These are phyloP conservation scores for Camellia sinensis DNA, from an alignment of 148 eudicot species.

Conservation along the genomic window DNA sequence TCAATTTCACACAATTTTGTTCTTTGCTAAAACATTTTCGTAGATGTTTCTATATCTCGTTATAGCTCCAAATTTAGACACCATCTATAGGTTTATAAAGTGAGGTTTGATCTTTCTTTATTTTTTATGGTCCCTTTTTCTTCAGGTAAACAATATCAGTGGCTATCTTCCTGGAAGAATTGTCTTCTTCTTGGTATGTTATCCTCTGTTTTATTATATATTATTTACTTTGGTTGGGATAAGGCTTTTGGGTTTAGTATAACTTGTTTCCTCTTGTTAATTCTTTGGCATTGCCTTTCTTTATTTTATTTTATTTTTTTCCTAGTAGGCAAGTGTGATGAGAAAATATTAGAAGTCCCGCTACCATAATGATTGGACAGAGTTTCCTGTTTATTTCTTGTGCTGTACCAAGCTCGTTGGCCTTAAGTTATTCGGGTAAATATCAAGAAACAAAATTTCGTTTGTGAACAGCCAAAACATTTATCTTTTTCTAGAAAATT, in stretches of 20 bases:
- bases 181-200: constrained; percentile 91
- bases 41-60: constrained; percentile 4
- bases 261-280: constrained; percentile 1
- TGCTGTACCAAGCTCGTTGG: background rate
- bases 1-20: background rate
- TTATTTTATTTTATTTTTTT: too few relatives aligned
- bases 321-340: too few relatives aligned
- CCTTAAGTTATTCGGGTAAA: background rate
- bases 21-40: background rate
- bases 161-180: constrained; percentile 99
- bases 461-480: too few relatives aligned
- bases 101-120: background rate
- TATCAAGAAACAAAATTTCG: too few relatives aligned
- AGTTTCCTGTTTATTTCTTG: background rate
- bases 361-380: background rate
- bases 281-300: background rate
- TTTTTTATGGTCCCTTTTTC: background rate
- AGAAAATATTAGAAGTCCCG: background rate
- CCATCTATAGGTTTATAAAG: background rate
- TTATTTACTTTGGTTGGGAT: background rate
- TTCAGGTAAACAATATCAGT: constrained; percentile 95
- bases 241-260: constrained; percentile 3
- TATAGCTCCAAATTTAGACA: background rate
- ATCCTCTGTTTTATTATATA: constrained; percentile 6
- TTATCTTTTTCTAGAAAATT: too few relatives aligned